A percentile compares a stretch with the other conserved stretches of the same genome.
phyloP scores from a whole-genome alignment of 768 basidiomycete species.

The Phlebiopsis flavidoalba region DNA sequence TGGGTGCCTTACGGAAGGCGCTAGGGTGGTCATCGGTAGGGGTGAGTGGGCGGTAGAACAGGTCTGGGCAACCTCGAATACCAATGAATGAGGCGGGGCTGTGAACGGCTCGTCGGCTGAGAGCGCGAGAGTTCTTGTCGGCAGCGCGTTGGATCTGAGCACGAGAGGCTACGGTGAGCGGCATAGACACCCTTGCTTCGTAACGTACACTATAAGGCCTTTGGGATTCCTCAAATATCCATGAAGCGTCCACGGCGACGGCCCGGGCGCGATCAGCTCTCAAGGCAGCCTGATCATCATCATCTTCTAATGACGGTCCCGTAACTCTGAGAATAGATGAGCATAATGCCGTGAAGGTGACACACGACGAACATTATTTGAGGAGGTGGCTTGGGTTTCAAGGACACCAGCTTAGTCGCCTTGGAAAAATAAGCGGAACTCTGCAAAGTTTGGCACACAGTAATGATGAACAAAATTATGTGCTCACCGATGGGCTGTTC shows the following conservation, averaged over 20 bases:
- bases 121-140: conserved; percentile 2
- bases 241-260: conserved; percentile 25
- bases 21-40: background rate
- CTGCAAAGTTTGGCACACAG: background rate
- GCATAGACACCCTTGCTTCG: background rate
- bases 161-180: background rate
- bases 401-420: conserved; percentile 15
- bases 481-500: background rate
- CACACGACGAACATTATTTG: conserved; percentile 13
- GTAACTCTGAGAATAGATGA: conserved; percentile 15
- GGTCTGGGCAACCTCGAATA: conserved; percentile 5
- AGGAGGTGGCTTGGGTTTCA: conserved; percentile 17
- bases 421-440: conserved; percentile 22
- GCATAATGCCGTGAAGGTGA: background rate
- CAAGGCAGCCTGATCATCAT: conserved; percentile 19
- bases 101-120: background rate
- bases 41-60: background rate
- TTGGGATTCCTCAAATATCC: conserved; percentile 20
- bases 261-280: conserved; percentile 22
- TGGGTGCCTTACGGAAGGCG: background rate
- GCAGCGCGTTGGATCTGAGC: background rate
- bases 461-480: background rate
- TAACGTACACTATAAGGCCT: conserved; percentile 19
- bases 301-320: conserved; percentile 27
- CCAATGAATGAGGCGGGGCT: background rate